Conservation (phyloP, 345 rosid species). For the Litchi chinensis region DNA sequence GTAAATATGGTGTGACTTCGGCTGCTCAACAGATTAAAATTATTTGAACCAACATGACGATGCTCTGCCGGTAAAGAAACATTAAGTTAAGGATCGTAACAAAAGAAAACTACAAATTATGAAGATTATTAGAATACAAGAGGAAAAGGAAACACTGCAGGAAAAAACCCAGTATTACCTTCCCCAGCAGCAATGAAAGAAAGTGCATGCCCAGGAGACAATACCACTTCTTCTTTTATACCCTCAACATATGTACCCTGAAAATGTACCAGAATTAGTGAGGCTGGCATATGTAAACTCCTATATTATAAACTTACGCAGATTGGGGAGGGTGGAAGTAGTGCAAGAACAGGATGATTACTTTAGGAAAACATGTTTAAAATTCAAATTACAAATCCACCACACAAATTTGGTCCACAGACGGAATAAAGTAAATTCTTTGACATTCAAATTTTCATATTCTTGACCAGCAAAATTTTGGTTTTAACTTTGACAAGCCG, state of each 20-base stretch:
- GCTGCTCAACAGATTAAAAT: slow-evolving; percentile 94
- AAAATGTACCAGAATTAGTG: slow-evolving; percentile 17
- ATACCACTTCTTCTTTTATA: slow-evolving; percentile 97
- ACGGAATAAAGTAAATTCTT: not conserved
- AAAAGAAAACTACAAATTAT: slow-evolving; percentile 10
- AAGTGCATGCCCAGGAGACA: slow-evolving; percentile 98
- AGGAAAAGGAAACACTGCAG: slow-evolving; percentile 8
- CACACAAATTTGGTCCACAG: not conserved
- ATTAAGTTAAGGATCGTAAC: slow-evolving; percentile 15
- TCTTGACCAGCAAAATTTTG: not conserved
- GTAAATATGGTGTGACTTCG: slow-evolving; percentile 99
- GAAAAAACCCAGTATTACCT: slow-evolving; percentile 48
- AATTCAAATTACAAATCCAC: not conserved
- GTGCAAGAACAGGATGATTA: not conserved
- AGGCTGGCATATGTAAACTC: not conserved
- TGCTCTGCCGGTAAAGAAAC: slow-evolving; percentile 65
- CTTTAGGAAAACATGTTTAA: not conserved
- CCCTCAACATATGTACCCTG: slow-evolving; percentile 99
- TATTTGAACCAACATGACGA: slow-evolving; percentile 99
- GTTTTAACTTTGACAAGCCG: not conserved
- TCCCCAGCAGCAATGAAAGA: slow-evolving; percentile 99
- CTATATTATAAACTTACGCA: not conserved
- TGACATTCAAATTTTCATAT: not conserved
- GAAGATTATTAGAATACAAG: not conserved
- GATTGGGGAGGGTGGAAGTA: not conserved